Evolutionary conservation across 352 stramenopile species (phyloP).

Genomic region (Peronospora belbahrii): DNA sequence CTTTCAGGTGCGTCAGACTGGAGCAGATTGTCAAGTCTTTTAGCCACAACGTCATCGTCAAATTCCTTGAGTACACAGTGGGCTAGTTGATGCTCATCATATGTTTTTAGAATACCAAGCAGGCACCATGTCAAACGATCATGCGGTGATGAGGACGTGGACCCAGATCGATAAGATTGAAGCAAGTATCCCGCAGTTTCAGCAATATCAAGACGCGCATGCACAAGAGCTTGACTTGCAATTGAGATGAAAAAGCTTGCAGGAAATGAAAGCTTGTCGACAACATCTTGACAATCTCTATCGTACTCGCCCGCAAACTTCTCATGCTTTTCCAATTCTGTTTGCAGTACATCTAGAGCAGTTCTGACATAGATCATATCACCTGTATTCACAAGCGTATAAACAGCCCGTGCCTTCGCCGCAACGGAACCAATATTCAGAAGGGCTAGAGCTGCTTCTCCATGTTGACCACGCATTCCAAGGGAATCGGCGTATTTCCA

Average conservation of each 20-base stretch:
- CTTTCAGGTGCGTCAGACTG: conserved; percentile 1
- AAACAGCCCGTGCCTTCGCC: conserved; percentile 20
- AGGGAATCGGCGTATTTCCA: conserved; percentile 36
- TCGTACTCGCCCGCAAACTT: background rate
- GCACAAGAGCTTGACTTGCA: conserved; percentile 17
- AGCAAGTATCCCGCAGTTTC: conserved; percentile 23
- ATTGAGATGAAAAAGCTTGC: conserved; percentile 37
- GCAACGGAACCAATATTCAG: conserved; percentile 19
- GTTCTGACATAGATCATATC: conserved; percentile 21
- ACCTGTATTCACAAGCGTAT: conserved; percentile 28
- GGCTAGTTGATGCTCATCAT: conserved; percentile 10
- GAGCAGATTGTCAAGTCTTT: conserved; percentile 1
- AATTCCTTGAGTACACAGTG: background rate
- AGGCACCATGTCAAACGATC: conserved; percentile 18
- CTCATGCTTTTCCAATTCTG: background rate
- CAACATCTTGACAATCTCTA: background rate
- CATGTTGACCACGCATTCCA: conserved; percentile 21
- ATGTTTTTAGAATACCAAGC: conserved; percentile 14
- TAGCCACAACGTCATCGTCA: background rate
- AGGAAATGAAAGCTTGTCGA: conserved; percentile 22
- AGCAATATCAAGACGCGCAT: conserved; percentile 21
- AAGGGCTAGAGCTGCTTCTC: conserved; percentile 27
- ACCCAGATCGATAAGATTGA: conserved; percentile 7
- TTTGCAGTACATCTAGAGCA: conserved; percentile 28
- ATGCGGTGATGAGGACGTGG: conserved; percentile 3